Conservation (phyloP, 352 stramenopile genomes). For the Pythium guiyangense region DNA sequence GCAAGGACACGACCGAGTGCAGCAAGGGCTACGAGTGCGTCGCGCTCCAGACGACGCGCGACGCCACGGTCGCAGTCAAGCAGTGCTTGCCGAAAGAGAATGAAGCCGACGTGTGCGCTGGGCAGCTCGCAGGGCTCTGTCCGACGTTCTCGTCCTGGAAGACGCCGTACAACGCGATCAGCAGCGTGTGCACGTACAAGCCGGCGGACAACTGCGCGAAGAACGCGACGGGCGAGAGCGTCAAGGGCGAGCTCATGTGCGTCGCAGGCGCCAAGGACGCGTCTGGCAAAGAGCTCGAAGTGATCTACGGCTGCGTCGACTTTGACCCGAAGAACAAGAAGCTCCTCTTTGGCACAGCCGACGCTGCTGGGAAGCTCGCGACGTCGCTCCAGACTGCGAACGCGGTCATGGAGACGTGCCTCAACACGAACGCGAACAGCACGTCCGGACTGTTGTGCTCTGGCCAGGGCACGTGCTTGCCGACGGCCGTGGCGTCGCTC, state of each 20-base stretch:
- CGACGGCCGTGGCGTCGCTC: slow-evolving; percentile 29
- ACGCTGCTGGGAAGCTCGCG: slow-evolving; percentile 41
- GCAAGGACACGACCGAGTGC: slow-evolving; percentile 57
- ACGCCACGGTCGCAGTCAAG: slow-evolving; percentile 54
- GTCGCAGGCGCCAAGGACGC: slow-evolving; percentile 38
- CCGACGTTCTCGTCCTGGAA: slow-evolving; percentile 66
- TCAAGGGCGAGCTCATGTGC: slow-evolving; percentile 53
- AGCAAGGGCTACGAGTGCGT: slow-evolving; percentile 57
- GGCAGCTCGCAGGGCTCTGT: slow-evolving; percentile 57
- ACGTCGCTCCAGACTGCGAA: slow-evolving; percentile 45
- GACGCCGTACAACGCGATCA: slow-evolving; percentile 67
- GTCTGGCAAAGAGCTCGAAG: slow-evolving; percentile 35
- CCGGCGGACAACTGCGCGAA: slow-evolving; percentile 56
- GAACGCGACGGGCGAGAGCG: slow-evolving; percentile 29
- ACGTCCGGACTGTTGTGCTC: slow-evolving; percentile 49
- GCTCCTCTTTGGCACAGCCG: slow-evolving; percentile 49
- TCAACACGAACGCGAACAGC: slow-evolving; percentile 45
- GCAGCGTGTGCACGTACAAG: slow-evolving; percentile 74
- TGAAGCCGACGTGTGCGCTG: slow-evolving; percentile 56
- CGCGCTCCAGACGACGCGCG: slow-evolving; percentile 60
- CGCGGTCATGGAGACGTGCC: slow-evolving; percentile 34
- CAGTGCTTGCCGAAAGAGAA: slow-evolving; percentile 65
- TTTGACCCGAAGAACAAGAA: slow-evolving; percentile 44
- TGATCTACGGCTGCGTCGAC: slow-evolving; percentile 74
- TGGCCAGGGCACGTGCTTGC: slow-evolving; percentile 62